Evolutionary conservation across 2,329 filamentous ascomycete species (phyloP), one percentile per base, ranked within the genome.

Genomic region (Colletotrichum brevisporum): DNA sequence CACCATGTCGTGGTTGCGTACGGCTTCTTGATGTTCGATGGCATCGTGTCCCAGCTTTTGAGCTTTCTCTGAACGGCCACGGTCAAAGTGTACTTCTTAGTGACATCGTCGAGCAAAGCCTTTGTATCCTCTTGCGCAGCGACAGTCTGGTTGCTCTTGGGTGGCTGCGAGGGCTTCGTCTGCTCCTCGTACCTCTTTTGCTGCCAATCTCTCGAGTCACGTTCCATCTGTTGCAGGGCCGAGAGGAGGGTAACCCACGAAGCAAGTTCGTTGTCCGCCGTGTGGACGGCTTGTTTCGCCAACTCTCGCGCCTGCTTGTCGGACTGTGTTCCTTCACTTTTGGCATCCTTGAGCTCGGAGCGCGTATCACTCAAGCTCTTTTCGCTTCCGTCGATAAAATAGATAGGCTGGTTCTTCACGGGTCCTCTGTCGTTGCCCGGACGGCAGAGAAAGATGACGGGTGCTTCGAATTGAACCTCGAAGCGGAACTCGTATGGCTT

Each of bases 1-100:
- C 83, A 87, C 69, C 88, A 85, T n/a, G 86, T 85, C 0, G 83
- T 87, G 0, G 84, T 88, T 3, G 85, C 85, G 57, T 86, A 88
- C 0, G 85, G 85, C 43, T 84, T 84, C 43, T 78, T 81, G 57
- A 87, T 74, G 39, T 78, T 78, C 1, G 78, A 63, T 1, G 85
- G 85, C 84, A 88, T 87, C 1, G 81, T 86, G 70, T 87, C 85
- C 85, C 85, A 87, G 70, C 83, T 83, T 71, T 78, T 84, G 4
- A 79, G 79, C 64, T 83, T 80, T 66, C 82, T 82, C 71, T 86
- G 84, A 6, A 87, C 69, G 2, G 84, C 84, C 3, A 85, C 82
- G 0, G 81, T 79, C 26, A 86, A 73, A 0, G 80, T 83, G 73
- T 85, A 84, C 13, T 77, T 45, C 2, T 73, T 18, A 1, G 55